phyloP scores from a whole-genome alignment of 495 filamentous ascomycete species.

The Neurospora sp. region DNA sequence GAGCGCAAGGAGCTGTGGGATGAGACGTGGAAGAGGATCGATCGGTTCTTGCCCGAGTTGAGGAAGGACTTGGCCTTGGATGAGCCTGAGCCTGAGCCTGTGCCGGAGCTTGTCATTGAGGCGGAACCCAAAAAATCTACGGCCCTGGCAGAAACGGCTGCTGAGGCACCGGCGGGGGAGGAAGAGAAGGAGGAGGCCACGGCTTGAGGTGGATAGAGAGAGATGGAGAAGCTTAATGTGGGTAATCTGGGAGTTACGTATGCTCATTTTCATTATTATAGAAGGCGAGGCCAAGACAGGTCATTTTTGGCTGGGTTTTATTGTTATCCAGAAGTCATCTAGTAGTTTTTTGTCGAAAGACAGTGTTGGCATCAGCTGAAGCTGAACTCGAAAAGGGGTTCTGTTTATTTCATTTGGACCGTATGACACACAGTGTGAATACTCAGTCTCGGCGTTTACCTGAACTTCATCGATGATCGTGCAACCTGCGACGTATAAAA shows the following conservation, averaged over 20 bases:
- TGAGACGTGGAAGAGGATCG: constrained; percentile 81
- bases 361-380: not conserved
- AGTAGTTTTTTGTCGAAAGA: not conserved
- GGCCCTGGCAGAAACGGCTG: not conserved
- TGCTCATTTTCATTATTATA: not conserved
- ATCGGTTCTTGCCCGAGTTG: constrained; percentile 79
- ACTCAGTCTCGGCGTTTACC: not conserved
- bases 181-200: not conserved
- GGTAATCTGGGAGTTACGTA: not conserved
- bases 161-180: not conserved
- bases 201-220: not conserved
- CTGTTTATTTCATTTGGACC: not conserved
- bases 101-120: not conserved
- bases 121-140: not conserved
- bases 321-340: not conserved
- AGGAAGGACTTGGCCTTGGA: constrained; percentile 40
- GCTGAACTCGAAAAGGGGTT: not conserved
- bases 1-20: constrained; percentile 55
- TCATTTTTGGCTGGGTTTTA: not conserved
- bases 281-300: not conserved
- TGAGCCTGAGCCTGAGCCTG: constrained; percentile 13
- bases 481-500: not conserved
- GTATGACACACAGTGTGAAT: not conserved
- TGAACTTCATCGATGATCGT: not conserved
- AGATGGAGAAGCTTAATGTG: not conserved